A percentile compares a stretch with the other conserved stretches of the same genome.
Conservation (phyloP, 1,284 basidiomycete species). For the Melanopsichium pennsylvanicum region DNA sequence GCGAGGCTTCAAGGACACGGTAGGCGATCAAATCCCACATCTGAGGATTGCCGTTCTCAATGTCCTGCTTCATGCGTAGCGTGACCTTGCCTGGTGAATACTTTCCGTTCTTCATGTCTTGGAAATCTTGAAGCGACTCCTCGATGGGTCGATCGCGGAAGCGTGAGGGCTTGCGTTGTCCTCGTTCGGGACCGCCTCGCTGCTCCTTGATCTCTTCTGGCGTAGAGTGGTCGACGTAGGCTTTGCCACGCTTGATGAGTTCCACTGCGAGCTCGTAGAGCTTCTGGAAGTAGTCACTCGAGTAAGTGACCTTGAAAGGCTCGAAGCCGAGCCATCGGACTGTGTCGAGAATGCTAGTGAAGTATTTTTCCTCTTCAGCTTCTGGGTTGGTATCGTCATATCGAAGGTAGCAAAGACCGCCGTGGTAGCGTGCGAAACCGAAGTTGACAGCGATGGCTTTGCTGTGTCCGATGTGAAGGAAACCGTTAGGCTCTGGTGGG, state of each 20-base stretch:
- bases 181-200: constrained; percentile 81
- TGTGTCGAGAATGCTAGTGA: constrained; percentile 94
- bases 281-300: constrained; percentile 93
- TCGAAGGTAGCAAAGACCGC: constrained; percentile 88
- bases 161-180: constrained; percentile 82
- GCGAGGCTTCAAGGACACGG: constrained; percentile 85
- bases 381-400: constrained; percentile 99
- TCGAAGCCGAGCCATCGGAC: constrained; percentile 97
- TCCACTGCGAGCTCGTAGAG: constrained; percentile 90
- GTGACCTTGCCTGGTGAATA: constrained; percentile 90
- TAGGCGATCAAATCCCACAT: constrained; percentile 99
- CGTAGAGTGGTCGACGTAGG: constrained; percentile 94
- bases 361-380: constrained; percentile 93
- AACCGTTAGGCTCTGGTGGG: constrained; percentile 98
- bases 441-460: constrained; percentile 99
- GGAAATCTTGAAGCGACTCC: constrained; percentile 87
- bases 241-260: constrained; percentile 87
- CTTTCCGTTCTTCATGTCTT: constrained; percentile 88
- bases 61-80: constrained; percentile 96
- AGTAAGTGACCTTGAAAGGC: constrained; percentile 99
- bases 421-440: constrained; percentile 91
- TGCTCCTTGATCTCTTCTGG: constrained; percentile 91
- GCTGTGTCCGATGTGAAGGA: constrained; percentile 91
- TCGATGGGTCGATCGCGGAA: constrained; percentile 84
- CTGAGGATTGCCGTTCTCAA: constrained; percentile 86